Conservation (phyloP, 495 filamentous ascomycete species). For the Polyplosphaeria fusca region DNA sequence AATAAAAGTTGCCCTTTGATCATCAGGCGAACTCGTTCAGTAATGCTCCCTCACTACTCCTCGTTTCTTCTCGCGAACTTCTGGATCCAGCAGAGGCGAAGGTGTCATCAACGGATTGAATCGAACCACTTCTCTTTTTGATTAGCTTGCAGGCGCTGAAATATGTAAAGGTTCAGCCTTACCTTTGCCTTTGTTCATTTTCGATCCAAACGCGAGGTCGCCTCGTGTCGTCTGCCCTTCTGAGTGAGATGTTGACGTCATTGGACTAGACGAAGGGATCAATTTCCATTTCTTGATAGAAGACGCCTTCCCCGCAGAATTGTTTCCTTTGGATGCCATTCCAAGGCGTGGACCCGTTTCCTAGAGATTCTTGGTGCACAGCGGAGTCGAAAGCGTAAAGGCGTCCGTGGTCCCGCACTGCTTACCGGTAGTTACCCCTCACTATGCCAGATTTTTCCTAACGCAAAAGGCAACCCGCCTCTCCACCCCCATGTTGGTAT, state of each 20-base stretch:
- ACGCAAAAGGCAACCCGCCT: too few species aligned
- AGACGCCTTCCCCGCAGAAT: neutral
- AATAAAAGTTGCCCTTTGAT: too few species aligned
- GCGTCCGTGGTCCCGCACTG: neutral
- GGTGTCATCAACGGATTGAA: conserved; percentile 22
- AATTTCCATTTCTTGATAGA: conserved; percentile 2
- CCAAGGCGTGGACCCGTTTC: neutral
- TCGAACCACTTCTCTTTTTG: neutral
- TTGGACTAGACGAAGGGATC: neutral
- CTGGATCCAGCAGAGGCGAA: conserved; percentile 16
- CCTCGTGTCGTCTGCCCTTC: neutral
- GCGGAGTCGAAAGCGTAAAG: neutral
- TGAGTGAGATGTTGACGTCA: conserved; percentile 15
- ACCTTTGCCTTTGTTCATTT: neutral
- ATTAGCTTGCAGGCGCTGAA: neutral
- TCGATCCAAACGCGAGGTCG: neutral
- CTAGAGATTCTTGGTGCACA: neutral
- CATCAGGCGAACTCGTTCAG: too few species aligned
- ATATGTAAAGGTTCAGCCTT: neutral
- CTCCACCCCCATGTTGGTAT: too few species aligned
- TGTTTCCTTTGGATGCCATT: neutral
- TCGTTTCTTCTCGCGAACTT: conserved; percentile 4
- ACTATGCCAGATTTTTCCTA: neutral
- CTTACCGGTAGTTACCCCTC: neutral
- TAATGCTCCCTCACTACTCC: neutral